phyloP scores from a whole-genome alignment of 805 yeast species.

The Millerozyma miso region DNA sequence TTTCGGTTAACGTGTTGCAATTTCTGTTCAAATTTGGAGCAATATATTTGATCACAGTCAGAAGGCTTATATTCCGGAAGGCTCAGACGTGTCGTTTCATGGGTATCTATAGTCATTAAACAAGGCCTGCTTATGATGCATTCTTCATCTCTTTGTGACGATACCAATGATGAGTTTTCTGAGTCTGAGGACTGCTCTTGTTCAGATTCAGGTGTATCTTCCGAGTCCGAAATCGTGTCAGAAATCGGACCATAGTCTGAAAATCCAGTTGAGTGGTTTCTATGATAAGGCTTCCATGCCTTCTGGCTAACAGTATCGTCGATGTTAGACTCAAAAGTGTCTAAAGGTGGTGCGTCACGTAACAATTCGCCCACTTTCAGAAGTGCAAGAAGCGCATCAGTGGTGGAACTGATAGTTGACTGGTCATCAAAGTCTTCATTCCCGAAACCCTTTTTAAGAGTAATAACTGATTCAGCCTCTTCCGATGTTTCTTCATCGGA shows the following conservation, averaged over 20 bases:
- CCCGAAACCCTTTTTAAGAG: neutral
- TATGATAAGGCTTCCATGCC: neutral
- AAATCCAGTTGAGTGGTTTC: neutral
- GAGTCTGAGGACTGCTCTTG: conserved; percentile 11
- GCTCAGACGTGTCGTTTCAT: neutral
- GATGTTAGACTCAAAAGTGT: neutral
- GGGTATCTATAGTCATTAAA: neutral
- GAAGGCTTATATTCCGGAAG: neutral
- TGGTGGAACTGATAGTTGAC: neutral
- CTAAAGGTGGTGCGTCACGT: neutral
- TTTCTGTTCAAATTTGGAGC: neutral
- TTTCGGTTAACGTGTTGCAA: neutral
- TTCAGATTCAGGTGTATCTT: conserved; percentile 3
- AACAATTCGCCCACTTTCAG: neutral
- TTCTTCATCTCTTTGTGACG: conserved; percentile 1
- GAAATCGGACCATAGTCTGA: neutral
- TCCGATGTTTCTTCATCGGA: conserved; percentile 1
- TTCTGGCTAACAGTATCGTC: neutral
- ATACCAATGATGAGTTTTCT: conserved; percentile 15
- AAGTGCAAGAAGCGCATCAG: neutral
- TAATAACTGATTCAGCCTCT: neutral
- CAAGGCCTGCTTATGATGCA: neutral
- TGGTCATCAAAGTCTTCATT: neutral
- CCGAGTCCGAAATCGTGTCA: neutral
- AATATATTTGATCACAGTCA: neutral